A percentile compares a stretch with the other conserved stretches of the same genome.
Evolutionary conservation across 1,284 basidiomycete species (phyloP).

Genomic region (Marasmius fiardii): DNA sequence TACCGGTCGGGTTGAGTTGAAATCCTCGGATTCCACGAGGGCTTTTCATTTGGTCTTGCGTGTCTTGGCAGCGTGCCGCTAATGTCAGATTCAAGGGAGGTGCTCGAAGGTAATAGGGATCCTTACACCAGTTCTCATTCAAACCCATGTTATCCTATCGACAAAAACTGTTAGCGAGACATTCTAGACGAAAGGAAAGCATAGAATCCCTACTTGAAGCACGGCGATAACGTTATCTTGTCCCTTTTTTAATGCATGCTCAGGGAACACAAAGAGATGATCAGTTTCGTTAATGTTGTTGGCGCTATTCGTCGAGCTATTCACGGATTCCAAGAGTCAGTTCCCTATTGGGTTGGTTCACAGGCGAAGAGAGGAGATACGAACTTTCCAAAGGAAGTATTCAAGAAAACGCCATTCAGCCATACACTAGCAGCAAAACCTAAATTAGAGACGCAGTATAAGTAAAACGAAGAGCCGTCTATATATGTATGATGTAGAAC

Average conservation of each 20-base stretch:
- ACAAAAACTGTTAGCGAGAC: not conserved
- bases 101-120: too few relatives aligned
- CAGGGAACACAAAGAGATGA: conserved; percentile 58
- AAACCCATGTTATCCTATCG: conserved; percentile 10
- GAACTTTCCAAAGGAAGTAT: conserved; percentile 1
- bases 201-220: conserved; percentile 48
- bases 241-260: conserved; percentile 41
- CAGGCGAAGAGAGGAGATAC: not conserved
- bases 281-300: conserved; percentile 61
- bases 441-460: too few relatives aligned
- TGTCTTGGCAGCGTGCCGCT: not conserved
- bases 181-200: not conserved
- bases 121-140: conserved; percentile 16
- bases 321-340: conserved; percentile 40
- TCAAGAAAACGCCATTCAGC: conserved; percentile 5
- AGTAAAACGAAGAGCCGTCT: too few relatives aligned
- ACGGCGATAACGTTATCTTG: conserved; percentile 73
- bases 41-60: conserved; percentile 30
- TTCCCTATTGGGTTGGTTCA: not conserved
- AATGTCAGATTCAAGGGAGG: not conserved
- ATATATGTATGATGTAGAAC: too few relatives aligned
- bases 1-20: conserved; percentile 47
- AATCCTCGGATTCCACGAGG: conserved; percentile 77
- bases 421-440: conserved; percentile 27
- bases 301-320: conserved; percentile 64